Conservation (phyloP, 2,329 filamentous ascomycete genomes). For the Colletotrichum sojae region DNA sequence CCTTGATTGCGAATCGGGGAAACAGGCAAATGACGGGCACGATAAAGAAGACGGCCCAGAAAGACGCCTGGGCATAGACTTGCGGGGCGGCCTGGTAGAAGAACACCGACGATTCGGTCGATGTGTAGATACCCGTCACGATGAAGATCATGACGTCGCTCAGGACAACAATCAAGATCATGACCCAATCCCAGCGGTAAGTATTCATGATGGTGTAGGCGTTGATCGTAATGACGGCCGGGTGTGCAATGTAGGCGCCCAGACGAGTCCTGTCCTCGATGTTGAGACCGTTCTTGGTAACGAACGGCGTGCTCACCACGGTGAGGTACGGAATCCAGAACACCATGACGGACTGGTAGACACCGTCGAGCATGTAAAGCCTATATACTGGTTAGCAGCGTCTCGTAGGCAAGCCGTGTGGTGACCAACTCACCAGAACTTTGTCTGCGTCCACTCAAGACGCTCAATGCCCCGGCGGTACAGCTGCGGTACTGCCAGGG, state of each 20-base stretch:
- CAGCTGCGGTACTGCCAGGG: constrained; percentile 92
- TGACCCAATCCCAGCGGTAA: constrained; percentile 98
- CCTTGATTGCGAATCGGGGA: constrained; percentile 89
- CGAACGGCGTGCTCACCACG: constrained; percentile 77
- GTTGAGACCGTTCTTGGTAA: constrained; percentile 79
- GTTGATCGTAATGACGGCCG: constrained; percentile 90
- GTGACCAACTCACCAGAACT: constrained; percentile 85
- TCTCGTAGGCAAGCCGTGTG: background rate
- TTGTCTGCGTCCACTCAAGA: constrained; percentile 93
- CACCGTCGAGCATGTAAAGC: constrained; percentile 93
- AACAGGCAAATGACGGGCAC: constrained; percentile 87
- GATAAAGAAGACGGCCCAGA: constrained; percentile 88
- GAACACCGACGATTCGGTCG: constrained; percentile 51
- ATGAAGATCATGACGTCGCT: constrained; percentile 92
- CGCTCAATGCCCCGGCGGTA: constrained; percentile 97
- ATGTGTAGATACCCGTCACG: constrained; percentile 91
- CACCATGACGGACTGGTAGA: constrained; percentile 94
- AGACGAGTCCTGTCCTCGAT: constrained; percentile 86
- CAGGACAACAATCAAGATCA: constrained; percentile 83
- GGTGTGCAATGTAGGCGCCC: constrained; percentile 88
- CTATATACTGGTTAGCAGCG: constrained; percentile 59
- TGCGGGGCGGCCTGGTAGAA: constrained; percentile 85
- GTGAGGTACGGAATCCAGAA: constrained; percentile 94
- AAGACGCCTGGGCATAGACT: constrained; percentile 84
- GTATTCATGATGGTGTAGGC: constrained; percentile 95